Evolutionary conservation across 805 yeast genomes (phyloP), one percentile per base, ranked within the genome.

Genomic region (Helenozyma baotianmanensis): DNA sequence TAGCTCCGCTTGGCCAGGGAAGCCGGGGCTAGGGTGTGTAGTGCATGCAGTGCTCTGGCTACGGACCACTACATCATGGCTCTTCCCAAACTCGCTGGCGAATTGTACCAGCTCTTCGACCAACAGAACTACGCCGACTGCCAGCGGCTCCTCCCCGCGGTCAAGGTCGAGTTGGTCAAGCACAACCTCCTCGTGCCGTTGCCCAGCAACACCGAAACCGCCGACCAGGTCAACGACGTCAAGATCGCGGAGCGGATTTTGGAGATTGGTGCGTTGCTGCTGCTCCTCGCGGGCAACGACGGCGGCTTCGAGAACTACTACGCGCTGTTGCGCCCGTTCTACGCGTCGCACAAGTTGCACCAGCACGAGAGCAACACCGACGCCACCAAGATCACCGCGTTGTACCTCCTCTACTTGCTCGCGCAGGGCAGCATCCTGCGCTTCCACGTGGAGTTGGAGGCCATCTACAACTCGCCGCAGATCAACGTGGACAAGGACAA

Each of bases 401-500:
- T 92, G 31, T 82, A 86, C 48, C 65, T 92, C 46, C 62, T 92
- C 43, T 73, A 84, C 39, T 62, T 89, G 39, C 71, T 92, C 40
- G 78, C 95, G 6, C 82, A 82, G 50, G 94, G 92, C 33, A 85
- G 81, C 45, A 78, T 88, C 25, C 86, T 94, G 10, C 78, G 78
- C 55, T 92, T 90, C 65, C 97, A 92, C 62, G 80, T 88, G 17
- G 96, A 87, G 56, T 68, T 90, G 40, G 97, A 90, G 58, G 68
- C 67, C 38, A 70, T 88, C 45, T 75, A 72, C 46, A 74, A 74
- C 46, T 60, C 64, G 31, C 53, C 55, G 14, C 70, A 70, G 33
- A 65, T 76, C 40, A 90, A 86, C 46, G 67, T 70, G 22, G 95
- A 85, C n/a, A 33, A 51, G 23, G 72, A 66, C 55, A 67, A 72